Evolutionary conservation across 2,329 filamentous ascomycete species (phyloP), one percentile per base, ranked within the genome.

Genomic region (Podosphaera aphanis): DNA sequence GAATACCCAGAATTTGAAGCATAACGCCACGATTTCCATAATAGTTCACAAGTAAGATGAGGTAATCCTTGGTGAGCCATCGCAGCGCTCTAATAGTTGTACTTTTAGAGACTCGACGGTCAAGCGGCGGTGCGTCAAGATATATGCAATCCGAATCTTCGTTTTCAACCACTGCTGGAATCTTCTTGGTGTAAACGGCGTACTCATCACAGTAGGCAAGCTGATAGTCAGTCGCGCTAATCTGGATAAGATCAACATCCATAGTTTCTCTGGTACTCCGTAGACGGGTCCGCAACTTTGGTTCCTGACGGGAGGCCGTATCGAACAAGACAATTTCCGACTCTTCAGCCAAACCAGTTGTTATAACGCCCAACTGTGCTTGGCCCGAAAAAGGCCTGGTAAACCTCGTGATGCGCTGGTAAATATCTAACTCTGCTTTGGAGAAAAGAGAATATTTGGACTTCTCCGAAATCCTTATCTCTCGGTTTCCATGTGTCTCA

Each of bases 321-420:
- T 82, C 73, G 58, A 93, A 93, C 37, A 93, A 63, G 21, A 83
- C 78, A 49, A 94, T 72, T 62, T 94, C 81, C 11, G 79, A 73
- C 42, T 79, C 67, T 49, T 75, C 76, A 18, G 82, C 77, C 51
- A 93, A 66, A 23, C 82, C 83, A 0, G 84, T 86, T 8, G 84
- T 79, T 49, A 81, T 76, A 11, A 76, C 85, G 48, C 81, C 85
- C 35, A 93, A 67, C 49, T 83, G 71, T 38, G 71, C 69, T 48
- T 66, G 64, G 2, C 66, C 68, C 39, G 67, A 63, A 37, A 58
- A 62, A 46, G 68, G 67, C 48, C 63, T 62, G 33, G 69, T 68
- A 37, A 78, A 56, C 52, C 73, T 68, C 55, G 76, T 57, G 43
- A 76, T 55, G 49, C 74, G 64, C 61, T 79, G 74, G 58, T 78